Percentiles rank a stretch among this genome's conserved stretches.
These are phyloP conservation scores for Pseudomonodictys pantanalensis DNA, from an alignment of 495 filamentous ascomycete species.

Conservation along the genomic window DNA sequence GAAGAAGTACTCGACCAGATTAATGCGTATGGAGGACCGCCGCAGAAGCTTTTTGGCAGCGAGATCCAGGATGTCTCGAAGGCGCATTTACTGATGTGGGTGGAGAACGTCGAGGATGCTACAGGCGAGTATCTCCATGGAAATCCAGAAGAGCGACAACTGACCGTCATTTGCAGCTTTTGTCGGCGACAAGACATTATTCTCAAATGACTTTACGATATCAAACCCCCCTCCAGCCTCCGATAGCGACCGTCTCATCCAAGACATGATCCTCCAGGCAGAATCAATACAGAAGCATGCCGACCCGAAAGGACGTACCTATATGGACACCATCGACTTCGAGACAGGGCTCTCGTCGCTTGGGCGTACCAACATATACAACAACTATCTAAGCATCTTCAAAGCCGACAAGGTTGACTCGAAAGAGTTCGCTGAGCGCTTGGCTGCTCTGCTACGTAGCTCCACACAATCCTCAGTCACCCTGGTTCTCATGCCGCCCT, in stretches of 20 bases:
- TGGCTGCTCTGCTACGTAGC: not conserved
- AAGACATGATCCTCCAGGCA: constrained; percentile 26
- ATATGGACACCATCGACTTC: constrained; percentile 3
- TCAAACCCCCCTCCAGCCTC: constrained; percentile 19
- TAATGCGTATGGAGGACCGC: constrained; percentile 49
- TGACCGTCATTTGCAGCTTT: constrained; percentile 3
- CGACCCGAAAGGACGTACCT: not conserved
- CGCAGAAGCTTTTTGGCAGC: constrained; percentile 45
- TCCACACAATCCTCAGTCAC: constrained; percentile 18
- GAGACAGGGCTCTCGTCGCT: not conserved
- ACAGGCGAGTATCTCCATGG: constrained; percentile 40
- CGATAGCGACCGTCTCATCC: constrained; percentile 20
- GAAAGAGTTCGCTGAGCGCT: too few relatives aligned
- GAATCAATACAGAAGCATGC: constrained; percentile 8
- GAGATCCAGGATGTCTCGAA: constrained; percentile 14
- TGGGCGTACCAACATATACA: not conserved
- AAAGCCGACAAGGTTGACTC: constrained; percentile 2
- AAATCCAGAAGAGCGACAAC: not conserved
- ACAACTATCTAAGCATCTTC: constrained; percentile 17
- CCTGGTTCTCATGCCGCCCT: constrained; percentile 34
- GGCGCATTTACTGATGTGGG: constrained; percentile 44
- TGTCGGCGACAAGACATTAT: not conserved
- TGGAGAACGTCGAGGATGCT: constrained; percentile 49
- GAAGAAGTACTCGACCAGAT: constrained; percentile 49
- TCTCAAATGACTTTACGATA: constrained; percentile 18